phyloP scores from a whole-genome alignment of 1,284 basidiomycete species.

The Ceratobasidium sp. region DNA sequence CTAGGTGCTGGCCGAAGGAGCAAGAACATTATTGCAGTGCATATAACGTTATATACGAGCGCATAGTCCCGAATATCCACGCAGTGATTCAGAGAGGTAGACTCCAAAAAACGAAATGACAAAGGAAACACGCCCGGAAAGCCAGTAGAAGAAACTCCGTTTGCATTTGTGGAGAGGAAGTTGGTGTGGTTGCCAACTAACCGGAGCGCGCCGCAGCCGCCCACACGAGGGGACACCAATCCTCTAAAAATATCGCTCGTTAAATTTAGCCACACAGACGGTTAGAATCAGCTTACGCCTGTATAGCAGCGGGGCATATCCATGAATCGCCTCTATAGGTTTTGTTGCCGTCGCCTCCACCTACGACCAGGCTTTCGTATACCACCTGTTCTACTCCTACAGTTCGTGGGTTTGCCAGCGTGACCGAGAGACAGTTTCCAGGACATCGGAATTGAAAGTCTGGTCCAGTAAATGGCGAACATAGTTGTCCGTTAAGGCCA shows the following conservation, averaged over 20 bases:
- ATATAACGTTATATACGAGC: constrained; percentile 74
- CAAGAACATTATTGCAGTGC: constrained; percentile 74
- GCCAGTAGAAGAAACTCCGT: constrained; percentile 75
- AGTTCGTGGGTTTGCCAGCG: constrained; percentile 79
- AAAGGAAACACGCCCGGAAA: constrained; percentile 81
- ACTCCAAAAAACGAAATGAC: constrained; percentile 62
- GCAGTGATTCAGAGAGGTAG: constrained; percentile 62
- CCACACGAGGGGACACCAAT: constrained; percentile 67
- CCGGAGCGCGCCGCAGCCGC: constrained; percentile 80
- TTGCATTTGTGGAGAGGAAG: constrained; percentile 67
- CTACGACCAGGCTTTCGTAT: constrained; percentile 81
- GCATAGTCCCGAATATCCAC: constrained; percentile 74
- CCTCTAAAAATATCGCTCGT: constrained; percentile 61
- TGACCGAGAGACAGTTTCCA: constrained; percentile 71
- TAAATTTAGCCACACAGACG: not conserved
- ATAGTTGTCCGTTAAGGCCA: constrained; percentile 75
- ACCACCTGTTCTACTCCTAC: constrained; percentile 74
- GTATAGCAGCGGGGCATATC: constrained; percentile 86
- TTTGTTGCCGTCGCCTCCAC: constrained; percentile 73
- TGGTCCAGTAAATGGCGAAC: constrained; percentile 71
- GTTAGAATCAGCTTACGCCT: constrained; percentile 65
- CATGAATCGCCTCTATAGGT: constrained; percentile 89
- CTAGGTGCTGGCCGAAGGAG: constrained; percentile 78
- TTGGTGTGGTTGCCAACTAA: constrained; percentile 77
- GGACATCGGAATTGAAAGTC: constrained; percentile 84